A percentile compares a stretch with the other conserved stretches of the same genome.
These are phyloP conservation scores for Acanthamoeba pearcei DNA, from an alignment of 208 protist species.

Conservation along the genomic window DNA sequence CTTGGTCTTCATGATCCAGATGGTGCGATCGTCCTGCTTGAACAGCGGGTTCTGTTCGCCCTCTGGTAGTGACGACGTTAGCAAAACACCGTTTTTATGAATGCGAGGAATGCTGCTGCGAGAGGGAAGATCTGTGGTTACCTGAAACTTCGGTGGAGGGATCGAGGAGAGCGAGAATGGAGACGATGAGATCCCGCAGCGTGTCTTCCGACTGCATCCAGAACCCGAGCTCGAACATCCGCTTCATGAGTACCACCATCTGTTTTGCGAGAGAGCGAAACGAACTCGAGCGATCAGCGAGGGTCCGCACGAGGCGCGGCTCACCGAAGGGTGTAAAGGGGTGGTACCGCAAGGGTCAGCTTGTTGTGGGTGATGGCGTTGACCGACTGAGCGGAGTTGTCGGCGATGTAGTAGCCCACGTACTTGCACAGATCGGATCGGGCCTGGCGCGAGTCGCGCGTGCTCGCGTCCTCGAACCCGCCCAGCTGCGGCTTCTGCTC, in stretches of 20 bases:
- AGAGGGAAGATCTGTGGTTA: neutral
- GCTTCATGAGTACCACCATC: conserved; percentile 53
- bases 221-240: conserved; percentile 68
- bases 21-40: conserved; percentile 36
- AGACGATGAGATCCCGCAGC: conserved; percentile 29
- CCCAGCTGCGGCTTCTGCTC: neutral
- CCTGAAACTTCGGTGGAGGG: conserved; percentile 46
- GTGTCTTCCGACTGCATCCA: conserved; percentile 31
- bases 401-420: conserved; percentile 37
- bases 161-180: conserved; percentile 56
- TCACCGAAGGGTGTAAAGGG: too few species aligned
- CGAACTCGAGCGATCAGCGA: too few species aligned
- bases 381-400: conserved; percentile 47
- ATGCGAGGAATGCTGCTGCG: too few species aligned
- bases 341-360: conserved; percentile 45
- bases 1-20: conserved; percentile 74
- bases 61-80: neutral
- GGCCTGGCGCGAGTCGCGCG: neutral
- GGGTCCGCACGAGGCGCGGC: neutral
- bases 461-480: neutral
- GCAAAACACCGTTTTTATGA: neutral
- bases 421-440: conserved; percentile 38
- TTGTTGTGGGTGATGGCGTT: conserved; percentile 48
- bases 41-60: conserved; percentile 41
- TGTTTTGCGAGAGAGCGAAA: neutral